Base-by-base conservation (phyloP, 2,329 filamentous ascomycete genomes). In the Nemania sp. region DNA sequence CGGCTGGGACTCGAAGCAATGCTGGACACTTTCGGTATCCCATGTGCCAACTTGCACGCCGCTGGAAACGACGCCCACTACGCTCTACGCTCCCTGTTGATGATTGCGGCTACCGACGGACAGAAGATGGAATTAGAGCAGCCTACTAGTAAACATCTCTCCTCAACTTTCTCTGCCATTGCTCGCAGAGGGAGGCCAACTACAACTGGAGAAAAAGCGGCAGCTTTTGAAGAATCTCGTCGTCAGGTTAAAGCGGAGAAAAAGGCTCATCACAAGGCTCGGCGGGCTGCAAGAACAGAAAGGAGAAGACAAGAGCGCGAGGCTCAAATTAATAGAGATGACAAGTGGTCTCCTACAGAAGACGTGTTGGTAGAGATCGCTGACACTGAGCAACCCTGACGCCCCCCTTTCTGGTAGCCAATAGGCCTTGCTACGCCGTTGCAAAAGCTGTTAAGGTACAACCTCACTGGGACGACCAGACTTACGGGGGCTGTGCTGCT, bases 1-100 rank as follows among this genome's bases (percentile, higher is more conserved):
- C 45, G 50, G 25, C 40, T 52, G 18, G 50, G 50, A 47, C 59
- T 62, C 49, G 50, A 59, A 29, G 59, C 59, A 21, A 50, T 58
- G 55, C 55, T 62, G 21, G 39, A 59, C n/a, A 62, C 59, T 51
- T 62, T 55, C 34, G 59, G 40, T 18, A 62, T 62, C 39, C 54
- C 45, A 35, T 62, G 54, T 62, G 5, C 55, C 29, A 47, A 62
- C 25, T 48, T 62, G 59, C 50, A 62, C 21, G 45, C 50, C 20
- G 59, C 54, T 43, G 55, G 54, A 20, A 62, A 62, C 37, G 40
- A 58, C 35, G 50, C 59, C n/a, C 45, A 54, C 55, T 59, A 62
- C 32, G 46, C 55, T 51, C 39, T 62, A n/a, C 50, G 55, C 40
- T 50, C 55, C 50, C 17, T 62, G 34, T 52, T 62, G 20, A 59